Evolutionary conservation across 225 moss, liverwort and hornwort genomes (phyloP).

Genomic region (Climacium dendroides): DNA sequence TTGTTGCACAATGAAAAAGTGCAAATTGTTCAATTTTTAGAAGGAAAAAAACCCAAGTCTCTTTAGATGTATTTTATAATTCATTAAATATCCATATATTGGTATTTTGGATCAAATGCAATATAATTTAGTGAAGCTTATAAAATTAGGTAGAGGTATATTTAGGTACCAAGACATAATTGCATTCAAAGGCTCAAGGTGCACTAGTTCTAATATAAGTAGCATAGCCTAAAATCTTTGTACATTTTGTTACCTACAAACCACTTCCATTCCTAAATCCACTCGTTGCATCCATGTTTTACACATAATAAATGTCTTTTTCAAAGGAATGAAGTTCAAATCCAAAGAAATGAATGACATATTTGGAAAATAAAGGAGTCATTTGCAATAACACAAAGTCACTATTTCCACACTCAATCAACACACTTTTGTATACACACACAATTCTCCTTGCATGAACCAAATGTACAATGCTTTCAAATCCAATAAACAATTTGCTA

Average conservation of each 20-base stretch:
- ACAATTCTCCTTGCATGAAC: background rate
- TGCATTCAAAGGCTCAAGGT: background rate
- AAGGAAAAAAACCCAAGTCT: no score
- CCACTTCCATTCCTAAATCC: background rate
- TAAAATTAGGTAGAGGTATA: background rate
- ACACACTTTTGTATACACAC: no score
- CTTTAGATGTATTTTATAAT: background rate
- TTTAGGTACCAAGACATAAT: background rate
- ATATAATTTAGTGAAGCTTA: background rate
- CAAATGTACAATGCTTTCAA: background rate
- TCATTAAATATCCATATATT: background rate
- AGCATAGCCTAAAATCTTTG: background rate
- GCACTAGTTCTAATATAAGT: background rate
- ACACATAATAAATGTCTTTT: background rate
- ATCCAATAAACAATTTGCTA: background rate
- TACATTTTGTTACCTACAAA: background rate
- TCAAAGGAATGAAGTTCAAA: no score
- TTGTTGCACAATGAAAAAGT: no score
- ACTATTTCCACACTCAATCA: background rate
- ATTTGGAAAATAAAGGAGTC: background rate
- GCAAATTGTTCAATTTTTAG: no score
- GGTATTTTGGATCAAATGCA: background rate
- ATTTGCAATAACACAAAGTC: background rate
- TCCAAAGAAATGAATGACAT: background rate
- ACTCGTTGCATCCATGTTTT: background rate